Evolutionary conservation across 1,139 yeast genomes (phyloP), one percentile per base, ranked within the genome.

Genomic region (Torulaspora globosa): DNA sequence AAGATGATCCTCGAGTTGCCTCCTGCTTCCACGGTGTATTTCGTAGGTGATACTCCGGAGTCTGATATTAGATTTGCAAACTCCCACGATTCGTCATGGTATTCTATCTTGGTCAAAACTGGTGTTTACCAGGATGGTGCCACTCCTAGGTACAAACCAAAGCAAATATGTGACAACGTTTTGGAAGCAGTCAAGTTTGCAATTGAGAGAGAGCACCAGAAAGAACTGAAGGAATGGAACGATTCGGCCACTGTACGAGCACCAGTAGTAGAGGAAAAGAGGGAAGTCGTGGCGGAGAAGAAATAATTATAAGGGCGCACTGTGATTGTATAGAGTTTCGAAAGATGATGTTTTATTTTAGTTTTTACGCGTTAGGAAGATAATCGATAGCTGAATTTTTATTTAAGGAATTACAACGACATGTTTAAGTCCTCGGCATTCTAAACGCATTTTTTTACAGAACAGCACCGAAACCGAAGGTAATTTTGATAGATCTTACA

Each of bases 391-490:
- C 11, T 33, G 21, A 9, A n/a, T 2, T 12, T 24, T 36, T 10
- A 8, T 11, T 18, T 10, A 8, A 14, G 31, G 45, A 21, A 4
- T 21, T 21, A 6, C 8, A 21, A 21, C 8, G 23, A 21, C 5
- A 4, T 5, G 5, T 19, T 19, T 6, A 21, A 21, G 9, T 7
- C 23, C 6, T 6, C 23, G 23, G 23, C 9, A 2, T 21, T 21
- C 23, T 21, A 5, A 21, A 6, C 23, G 23, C 23, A 21, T 21
- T 6, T 21, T 7, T 7, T 21, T 69, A 82, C 52, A 84, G 70
- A 11, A 84, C 89, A n/a, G 88, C 85, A 16, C 94, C 97, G 66
- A 85, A 90, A 1, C 98, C 97, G 68, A 92, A 92, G 0, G 96
- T 84, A 37, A 88, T 63, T 72, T 89, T 92, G 62, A 92, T 89